Conservation (phyloP, 108 stramenopile species). For the Skeletonema costatum region DNA sequence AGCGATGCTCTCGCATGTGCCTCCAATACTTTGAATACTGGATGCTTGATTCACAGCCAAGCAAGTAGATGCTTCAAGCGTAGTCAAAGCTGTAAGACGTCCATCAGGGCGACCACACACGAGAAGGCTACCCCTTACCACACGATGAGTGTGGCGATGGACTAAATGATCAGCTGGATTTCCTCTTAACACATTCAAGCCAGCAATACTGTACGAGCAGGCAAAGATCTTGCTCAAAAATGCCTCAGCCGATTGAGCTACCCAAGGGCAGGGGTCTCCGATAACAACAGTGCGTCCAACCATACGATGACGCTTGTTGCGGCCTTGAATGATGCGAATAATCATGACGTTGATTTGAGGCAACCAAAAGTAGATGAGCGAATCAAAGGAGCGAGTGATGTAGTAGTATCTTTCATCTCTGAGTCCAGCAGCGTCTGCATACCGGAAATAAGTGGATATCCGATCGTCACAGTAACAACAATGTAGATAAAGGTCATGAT, state of each 20-base stretch:
- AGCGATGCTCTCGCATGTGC: constrained; percentile 77
- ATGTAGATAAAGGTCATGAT: constrained; percentile 71
- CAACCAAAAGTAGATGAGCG: constrained; percentile 74
- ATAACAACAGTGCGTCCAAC: constrained; percentile 84
- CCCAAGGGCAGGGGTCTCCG: constrained; percentile 79
- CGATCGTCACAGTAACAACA: constrained; percentile 62
- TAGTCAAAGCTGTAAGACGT: constrained; percentile 73
- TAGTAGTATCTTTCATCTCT: constrained; percentile 9
- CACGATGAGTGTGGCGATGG: constrained; percentile 76
- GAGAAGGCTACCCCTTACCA: constrained; percentile 72
- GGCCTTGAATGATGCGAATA: constrained; percentile 62
- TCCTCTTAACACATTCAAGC: constrained; percentile 67
- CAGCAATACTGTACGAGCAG: constrained; percentile 73
- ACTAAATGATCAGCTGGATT: constrained; percentile 84
- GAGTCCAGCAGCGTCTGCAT: constrained; percentile 55
- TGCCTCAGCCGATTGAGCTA: constrained; percentile 74
- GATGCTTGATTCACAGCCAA: constrained; percentile 83
- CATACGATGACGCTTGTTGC: constrained; percentile 70
- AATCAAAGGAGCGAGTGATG: constrained; percentile 59
- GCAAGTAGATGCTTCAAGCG: constrained; percentile 67
- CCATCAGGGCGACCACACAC: constrained; percentile 89
- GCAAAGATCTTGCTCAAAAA: constrained; percentile 84
- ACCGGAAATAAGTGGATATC: constrained; percentile 55
- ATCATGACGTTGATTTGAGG: constrained; percentile 73
- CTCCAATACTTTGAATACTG: constrained; percentile 67